Evolutionary conservation across 164 flowering plant species (phyloP).

Genomic region (Sextonia rubra): DNA sequence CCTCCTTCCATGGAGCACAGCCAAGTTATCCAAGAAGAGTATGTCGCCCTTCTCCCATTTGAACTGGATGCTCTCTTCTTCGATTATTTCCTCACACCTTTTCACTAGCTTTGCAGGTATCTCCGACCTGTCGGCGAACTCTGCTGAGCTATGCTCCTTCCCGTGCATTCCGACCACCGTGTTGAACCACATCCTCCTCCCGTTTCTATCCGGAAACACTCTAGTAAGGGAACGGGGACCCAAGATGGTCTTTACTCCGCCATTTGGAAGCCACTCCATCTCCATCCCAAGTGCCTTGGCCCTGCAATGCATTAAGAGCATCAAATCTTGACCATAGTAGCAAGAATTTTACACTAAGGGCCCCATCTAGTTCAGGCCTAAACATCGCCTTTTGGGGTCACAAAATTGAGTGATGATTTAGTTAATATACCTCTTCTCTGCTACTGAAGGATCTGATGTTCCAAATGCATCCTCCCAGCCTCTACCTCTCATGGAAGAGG

Average conservation of each 20-base stretch:
- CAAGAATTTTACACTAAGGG: neutral
- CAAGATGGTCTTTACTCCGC: constrained; percentile 38
- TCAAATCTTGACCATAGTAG: neutral
- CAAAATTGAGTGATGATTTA: too few relatives aligned
- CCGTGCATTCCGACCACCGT: constrained; percentile 55
- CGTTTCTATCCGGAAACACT: constrained; percentile 49
- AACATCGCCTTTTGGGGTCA: neutral
- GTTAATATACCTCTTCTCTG: constrained; percentile 38
- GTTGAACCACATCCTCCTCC: constrained; percentile 62
- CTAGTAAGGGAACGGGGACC: constrained; percentile 36
- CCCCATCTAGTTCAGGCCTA: neutral
- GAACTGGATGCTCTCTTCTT: constrained; percentile 63
- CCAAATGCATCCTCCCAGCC: constrained; percentile 63
- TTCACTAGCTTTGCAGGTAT: constrained; percentile 41
- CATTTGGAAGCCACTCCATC: constrained; percentile 50
- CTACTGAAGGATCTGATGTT: constrained; percentile 44
- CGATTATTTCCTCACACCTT: constrained; percentile 51
- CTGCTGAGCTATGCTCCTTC: constrained; percentile 44
- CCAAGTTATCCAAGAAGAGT: constrained; percentile 55
- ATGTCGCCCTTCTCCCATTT: constrained; percentile 64
- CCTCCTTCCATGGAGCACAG: constrained; percentile 59
- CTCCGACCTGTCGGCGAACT: constrained; percentile 49
- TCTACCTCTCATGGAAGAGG: constrained; percentile 56
- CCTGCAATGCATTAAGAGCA: constrained; percentile 24
- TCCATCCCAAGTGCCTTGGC: constrained; percentile 53